Evolutionary conservation across 208 protist species (phyloP).

Genomic region (Wallacemonas sp.): DNA sequence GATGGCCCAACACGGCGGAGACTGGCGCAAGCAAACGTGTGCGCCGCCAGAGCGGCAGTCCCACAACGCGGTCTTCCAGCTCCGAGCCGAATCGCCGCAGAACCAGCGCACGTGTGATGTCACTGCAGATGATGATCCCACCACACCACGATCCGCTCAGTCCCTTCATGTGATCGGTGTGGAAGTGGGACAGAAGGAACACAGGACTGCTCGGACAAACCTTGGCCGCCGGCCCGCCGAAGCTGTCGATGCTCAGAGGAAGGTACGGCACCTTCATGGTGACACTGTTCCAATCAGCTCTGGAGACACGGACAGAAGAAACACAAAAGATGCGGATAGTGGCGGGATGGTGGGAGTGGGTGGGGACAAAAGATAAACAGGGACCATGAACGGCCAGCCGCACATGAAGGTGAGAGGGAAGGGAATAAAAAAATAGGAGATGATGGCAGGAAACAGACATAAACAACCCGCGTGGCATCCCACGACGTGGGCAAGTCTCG

Average conservation of each 20-base stretch:
- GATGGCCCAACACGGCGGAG: constrained; percentile 1
- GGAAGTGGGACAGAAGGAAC: constrained; percentile 85
- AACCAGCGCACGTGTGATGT: constrained; percentile 59
- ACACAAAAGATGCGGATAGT: no score
- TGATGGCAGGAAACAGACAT: no score
- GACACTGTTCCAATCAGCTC: background rate
- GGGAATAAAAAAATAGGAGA: no score
- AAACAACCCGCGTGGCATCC: no score
- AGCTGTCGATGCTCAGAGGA: constrained; percentile 60
- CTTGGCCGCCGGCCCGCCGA: constrained; percentile 20
- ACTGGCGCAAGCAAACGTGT: constrained; percentile 15
- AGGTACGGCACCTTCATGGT: constrained; percentile 55
- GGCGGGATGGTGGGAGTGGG: no score
- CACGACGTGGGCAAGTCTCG: no score
- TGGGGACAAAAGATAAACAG: no score
- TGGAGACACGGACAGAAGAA: no score
- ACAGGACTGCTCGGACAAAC: background rate
- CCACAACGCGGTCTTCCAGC: constrained; percentile 27
- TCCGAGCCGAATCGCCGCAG: constrained; percentile 40
- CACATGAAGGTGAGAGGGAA: no score
- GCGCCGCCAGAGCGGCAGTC: constrained; percentile 41
- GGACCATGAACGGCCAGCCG: no score
- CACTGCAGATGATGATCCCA: constrained; percentile 61
- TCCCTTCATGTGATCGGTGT: constrained; percentile 89
- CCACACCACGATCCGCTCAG: constrained; percentile 50